Conservation (phyloP, 805 yeast genomes). For the Saccharomycopsis sp. region DNA sequence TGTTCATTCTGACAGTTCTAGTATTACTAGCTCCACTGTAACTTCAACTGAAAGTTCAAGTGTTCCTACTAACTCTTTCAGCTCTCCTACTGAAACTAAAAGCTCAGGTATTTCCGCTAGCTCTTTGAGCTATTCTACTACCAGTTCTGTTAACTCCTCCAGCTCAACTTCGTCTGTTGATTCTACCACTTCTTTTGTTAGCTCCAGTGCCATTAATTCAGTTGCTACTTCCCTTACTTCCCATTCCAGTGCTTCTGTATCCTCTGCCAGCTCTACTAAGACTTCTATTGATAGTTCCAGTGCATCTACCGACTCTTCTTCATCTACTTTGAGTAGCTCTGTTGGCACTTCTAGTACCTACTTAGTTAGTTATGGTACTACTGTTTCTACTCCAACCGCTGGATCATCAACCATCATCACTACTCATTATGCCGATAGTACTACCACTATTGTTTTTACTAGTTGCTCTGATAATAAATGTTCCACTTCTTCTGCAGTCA, state of each 20-base stretch:
- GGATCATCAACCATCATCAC: neutral
- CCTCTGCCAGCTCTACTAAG: neutral
- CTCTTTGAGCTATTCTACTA: neutral
- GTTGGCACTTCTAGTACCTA: neutral
- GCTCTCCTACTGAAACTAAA: neutral
- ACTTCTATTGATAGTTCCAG: neutral
- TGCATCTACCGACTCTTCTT: neutral
- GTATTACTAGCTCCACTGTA: neutral
- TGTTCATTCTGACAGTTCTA: too few species aligned
- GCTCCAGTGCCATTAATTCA: neutral
- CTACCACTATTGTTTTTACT: constrained; percentile 14
- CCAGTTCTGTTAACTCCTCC: neutral
- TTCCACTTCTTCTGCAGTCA: constrained; percentile 16
- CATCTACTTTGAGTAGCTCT: neutral
- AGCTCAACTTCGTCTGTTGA: neutral
- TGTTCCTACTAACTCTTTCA: neutral
- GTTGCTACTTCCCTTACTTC: neutral
- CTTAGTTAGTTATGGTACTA: neutral
- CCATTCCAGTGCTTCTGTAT: neutral
- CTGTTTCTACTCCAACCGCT: neutral
- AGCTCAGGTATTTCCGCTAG: neutral
- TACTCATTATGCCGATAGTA: neutral
- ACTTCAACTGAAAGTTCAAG: neutral
- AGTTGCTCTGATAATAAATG: neutral
- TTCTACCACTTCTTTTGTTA: neutral